phyloP scores from a whole-genome alignment of 257 asterid genomes.

The Cynanchum wilfordii region DNA sequence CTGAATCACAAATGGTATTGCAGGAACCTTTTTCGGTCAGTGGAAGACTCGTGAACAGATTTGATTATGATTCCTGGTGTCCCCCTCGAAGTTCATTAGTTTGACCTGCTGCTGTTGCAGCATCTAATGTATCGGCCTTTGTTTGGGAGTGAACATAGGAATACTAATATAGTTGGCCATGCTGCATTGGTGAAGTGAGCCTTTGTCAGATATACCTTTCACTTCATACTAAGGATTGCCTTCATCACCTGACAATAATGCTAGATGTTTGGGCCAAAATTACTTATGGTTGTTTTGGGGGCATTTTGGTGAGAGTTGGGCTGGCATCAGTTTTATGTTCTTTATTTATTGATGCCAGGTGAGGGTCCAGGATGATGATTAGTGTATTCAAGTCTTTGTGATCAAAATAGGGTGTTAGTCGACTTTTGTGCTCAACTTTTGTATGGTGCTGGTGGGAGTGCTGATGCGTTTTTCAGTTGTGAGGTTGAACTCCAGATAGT shows the following conservation, averaged over 20 bases:
- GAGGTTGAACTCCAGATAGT: constrained; percentile 11
- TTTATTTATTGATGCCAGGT: constrained; percentile 28
- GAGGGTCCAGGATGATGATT: constrained; percentile 19
- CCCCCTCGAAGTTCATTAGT: constrained; percentile 42
- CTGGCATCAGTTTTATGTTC: constrained; percentile 16
- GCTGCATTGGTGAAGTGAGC: constrained; percentile 25
- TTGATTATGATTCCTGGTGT: constrained; percentile 44
- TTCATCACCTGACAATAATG: constrained; percentile 16
- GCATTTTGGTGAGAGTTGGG: constrained; percentile 16
- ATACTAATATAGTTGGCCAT: constrained; percentile 21
- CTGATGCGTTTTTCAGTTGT: constrained; percentile 2
- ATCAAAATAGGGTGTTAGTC: constrained; percentile 20
- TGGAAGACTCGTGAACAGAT: constrained; percentile 52
- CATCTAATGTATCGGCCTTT: constrained; percentile 35
- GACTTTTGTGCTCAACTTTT: constrained; percentile 19
- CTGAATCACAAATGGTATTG: constrained; percentile 57
- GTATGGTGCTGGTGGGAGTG: constrained; percentile 16
- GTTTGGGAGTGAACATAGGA: constrained; percentile 34
- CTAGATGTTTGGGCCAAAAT: constrained; percentile 20
- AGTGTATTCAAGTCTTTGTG: constrained; percentile 25
- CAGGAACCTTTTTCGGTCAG: constrained; percentile 51
- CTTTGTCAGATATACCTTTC: constrained; percentile 24
- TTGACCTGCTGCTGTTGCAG: constrained; percentile 42
- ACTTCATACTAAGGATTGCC: constrained; percentile 24
- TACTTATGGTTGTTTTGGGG: constrained; percentile 21